These are phyloP conservation scores for Tilletia walkeri DNA, from an alignment of 1,284 basidiomycete species.

Conservation along the genomic window DNA sequence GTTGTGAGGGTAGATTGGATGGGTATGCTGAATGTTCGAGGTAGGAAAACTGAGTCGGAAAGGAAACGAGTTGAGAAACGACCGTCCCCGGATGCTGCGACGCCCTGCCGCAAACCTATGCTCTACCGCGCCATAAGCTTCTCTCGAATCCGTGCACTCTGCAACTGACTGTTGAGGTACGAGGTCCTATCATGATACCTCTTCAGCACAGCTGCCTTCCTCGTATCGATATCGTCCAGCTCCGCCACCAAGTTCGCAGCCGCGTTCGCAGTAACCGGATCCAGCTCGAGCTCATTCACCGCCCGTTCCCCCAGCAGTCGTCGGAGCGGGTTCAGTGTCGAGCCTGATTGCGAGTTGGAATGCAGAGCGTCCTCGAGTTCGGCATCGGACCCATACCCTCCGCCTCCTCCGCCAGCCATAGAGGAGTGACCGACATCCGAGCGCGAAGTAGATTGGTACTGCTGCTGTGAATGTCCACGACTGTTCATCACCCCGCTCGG, in stretches of 20 bases:
- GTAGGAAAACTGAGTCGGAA: not conserved
- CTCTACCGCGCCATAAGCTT: slow-evolving; percentile 30
- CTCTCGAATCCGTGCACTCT: slow-evolving; percentile 41
- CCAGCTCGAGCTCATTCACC: slow-evolving; percentile 3
- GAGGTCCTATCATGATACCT: slow-evolving; percentile 38
- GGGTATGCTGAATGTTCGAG: no score
- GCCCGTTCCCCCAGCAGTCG: not conserved
- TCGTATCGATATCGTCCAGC: slow-evolving; percentile 27
- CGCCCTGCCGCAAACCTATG: no score
- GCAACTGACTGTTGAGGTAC: slow-evolving; percentile 38
- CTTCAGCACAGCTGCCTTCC: slow-evolving; percentile 32
- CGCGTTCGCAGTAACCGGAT: slow-evolving; percentile 9
- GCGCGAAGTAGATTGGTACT: not conserved
- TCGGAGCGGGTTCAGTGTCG: not conserved
- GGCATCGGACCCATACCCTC: not conserved
- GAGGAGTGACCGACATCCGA: not conserved
- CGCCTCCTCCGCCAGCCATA: not conserved
- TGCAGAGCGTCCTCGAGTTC: not conserved
- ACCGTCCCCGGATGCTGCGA: no score
- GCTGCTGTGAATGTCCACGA: not conserved
- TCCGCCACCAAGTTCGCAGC: slow-evolving; percentile 26
- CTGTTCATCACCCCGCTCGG: not conserved
- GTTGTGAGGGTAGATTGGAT: no score
- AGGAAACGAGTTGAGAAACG: not conserved
- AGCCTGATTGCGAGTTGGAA: slow-evolving; percentile 1